Evolutionary conservation across 371 early-diverging fungal species (phyloP), one percentile per base, ranked within the genome.

Genomic region (Rhizopus arrhizus): DNA sequence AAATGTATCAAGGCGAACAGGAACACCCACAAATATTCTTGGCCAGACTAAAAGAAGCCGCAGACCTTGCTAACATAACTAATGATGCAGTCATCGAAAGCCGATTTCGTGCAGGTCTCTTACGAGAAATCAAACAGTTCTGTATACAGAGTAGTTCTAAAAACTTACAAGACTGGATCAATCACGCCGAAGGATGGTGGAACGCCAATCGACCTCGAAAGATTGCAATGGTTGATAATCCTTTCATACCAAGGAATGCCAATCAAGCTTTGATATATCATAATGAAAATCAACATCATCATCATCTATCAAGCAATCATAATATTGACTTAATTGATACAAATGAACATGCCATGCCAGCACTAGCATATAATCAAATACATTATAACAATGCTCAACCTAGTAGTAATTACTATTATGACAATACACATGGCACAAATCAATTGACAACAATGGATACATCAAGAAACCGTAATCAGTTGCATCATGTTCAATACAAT

Each of bases 21-120:
- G 48, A 57, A 57, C 35, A 32, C 11, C 57, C 57, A 11, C 15
- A 13, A 32, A 34, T 35, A 46, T 57, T 57, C 15, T 13, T 57
- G 2, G 13, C 48, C 6, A 12, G 57, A 11, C 40, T 58, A 4
- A 32, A 49, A 38, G 50, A 58, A 58, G 58, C 58, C 15, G 58
- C 58, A 15, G 58, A 58, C 5, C 15, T 49, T 0, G 58, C 58
- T 29, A 40, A 58, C 4, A 58, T 50, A 13, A 3, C 10, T 11
- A 48, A 58, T 28, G 50, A 58, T 5, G 38, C 11, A 10, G 22
- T 49, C 3, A 49, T 58, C 3, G 38, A 49, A 5, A 28, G 48
- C 29, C 38, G 58, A 29, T 58, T 49, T 15, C 50, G 50, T 32
- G 49, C 41, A n/a, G 58, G 58, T 3, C 15, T 58, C 1, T 13